Conservation (phyloP, 129 eudicot genomes). For the Apium graveolens region DNA sequence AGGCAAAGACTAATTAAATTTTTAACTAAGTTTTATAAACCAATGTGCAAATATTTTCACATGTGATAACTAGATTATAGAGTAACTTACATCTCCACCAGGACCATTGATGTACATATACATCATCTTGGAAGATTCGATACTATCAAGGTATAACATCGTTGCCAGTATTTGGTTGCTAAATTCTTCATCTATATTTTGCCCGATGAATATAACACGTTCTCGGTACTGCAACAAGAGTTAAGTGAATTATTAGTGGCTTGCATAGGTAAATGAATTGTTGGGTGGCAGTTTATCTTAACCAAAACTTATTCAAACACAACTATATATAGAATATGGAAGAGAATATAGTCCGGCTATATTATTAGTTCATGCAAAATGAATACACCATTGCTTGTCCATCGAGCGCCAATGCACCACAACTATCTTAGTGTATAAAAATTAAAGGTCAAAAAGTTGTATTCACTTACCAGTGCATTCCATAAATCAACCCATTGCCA, state of each 20-base stretch:
- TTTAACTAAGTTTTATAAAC: neutral
- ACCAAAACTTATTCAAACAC: neutral
- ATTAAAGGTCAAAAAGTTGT: too few species aligned
- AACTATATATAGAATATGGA: neutral
- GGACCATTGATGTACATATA: constrained; percentile 63
- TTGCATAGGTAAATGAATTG: neutral
- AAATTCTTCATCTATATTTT: too few species aligned
- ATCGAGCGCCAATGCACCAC: too few species aligned
- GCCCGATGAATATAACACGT: constrained; percentile 65
- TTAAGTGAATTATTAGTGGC: neutral
- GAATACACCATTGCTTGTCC: neutral
- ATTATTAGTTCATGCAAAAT: neutral
- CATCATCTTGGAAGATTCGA: too few species aligned
- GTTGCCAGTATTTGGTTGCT: constrained; percentile 71
- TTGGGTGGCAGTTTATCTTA: neutral
- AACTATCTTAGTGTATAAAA: too few species aligned
- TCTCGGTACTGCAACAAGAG: constrained; percentile 61
- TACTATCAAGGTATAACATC: constrained; percentile 72
- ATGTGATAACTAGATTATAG: neutral
- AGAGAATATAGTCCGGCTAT: neutral
- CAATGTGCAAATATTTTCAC: neutral
- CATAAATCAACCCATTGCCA: constrained; percentile 87
- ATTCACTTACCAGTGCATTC: constrained; percentile 96
- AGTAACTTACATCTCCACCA: constrained; percentile 95
- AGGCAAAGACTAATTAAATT: neutral